Evolutionary conservation across 176 grass and related monocot genomes (phyloP).

Genomic region (Oryza glumipatula): DNA sequence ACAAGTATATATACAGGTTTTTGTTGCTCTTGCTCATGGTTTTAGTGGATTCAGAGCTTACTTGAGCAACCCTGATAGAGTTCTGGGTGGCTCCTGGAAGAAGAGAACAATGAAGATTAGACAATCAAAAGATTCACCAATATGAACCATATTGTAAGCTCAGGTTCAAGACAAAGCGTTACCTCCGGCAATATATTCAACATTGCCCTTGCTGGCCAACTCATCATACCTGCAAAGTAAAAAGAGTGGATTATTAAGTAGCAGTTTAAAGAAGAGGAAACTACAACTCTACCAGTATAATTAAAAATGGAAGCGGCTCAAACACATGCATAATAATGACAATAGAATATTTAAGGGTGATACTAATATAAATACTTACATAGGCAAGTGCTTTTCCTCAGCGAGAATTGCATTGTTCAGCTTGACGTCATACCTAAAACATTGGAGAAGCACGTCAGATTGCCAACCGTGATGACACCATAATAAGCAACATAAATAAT

Average conservation of each 20-base stretch:
- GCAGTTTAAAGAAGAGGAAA: neutral
- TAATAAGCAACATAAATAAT: constrained; percentile 10
- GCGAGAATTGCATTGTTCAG: constrained; percentile 90
- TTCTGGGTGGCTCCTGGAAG: constrained; percentile 92
- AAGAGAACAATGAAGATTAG: constrained; percentile 31
- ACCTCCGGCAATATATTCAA: constrained; percentile 98
- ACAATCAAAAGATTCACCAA: constrained; percentile 26
- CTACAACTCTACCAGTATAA: no score
- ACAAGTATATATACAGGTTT: neutral
- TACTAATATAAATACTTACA: constrained; percentile 53
- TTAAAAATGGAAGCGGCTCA: no score
- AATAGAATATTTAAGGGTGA: neutral
- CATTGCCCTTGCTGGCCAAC: constrained; percentile 76
- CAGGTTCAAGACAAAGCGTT: constrained; percentile 21
- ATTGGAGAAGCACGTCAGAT: constrained; percentile 30
- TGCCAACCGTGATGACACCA: constrained; percentile 14
- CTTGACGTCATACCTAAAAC: constrained; percentile 83
- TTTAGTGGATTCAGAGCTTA: constrained; percentile 42
- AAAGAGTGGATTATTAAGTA: neutral
- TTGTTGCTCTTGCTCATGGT: constrained; percentile 23
- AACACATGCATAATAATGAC: neutral
- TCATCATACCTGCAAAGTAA: constrained; percentile 75
- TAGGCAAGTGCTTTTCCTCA: constrained; percentile 83
- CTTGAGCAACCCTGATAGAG: constrained; percentile 97
- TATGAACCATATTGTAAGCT: neutral